phyloP scores from a whole-genome alignment of 805 yeast genomes.

The Candida montana region DNA sequence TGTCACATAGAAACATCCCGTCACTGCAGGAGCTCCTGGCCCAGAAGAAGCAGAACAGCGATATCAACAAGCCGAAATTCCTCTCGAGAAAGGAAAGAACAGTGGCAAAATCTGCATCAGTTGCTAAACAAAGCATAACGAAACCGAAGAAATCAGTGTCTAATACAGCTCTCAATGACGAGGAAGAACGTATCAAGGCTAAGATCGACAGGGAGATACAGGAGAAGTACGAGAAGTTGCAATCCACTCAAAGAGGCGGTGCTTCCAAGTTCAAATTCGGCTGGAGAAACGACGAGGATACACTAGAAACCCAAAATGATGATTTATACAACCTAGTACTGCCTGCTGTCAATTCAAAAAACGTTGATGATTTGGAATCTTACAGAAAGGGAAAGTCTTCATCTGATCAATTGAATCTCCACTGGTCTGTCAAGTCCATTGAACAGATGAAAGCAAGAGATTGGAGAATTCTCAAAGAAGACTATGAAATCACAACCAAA shows the following conservation, averaged over 20 bases:
- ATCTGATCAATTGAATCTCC: constrained; percentile 27
- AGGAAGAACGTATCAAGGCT: background rate
- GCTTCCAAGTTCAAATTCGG: constrained; percentile 52
- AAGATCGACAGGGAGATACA: constrained; percentile 1
- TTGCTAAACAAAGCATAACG: background rate
- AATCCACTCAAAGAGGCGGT: background rate
- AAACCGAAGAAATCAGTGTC: too few relatives aligned
- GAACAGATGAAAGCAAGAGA: constrained; percentile 72
- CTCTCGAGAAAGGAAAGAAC: constrained; percentile 42
- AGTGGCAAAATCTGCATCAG: constrained; percentile 22
- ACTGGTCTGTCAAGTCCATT: constrained; percentile 67
- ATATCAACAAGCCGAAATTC: constrained; percentile 33
- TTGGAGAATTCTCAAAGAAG: constrained; percentile 85
- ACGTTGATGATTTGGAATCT: background rate
- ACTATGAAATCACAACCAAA: constrained; percentile 58
- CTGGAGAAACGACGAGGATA: constrained; percentile 70
- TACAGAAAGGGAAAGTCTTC: background rate
- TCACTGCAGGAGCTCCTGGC: constrained; percentile 33
- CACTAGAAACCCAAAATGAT: constrained; percentile 36
- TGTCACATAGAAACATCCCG: constrained; percentile 26
- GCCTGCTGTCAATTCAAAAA: background rate
- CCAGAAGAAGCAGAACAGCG: constrained; percentile 16
- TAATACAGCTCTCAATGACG: background rate
- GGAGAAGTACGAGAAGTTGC: constrained; percentile 1
- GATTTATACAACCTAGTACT: background rate